phyloP scores from a whole-genome alignment of 768 basidiomycete genomes.

The Suillus sp. region DNA sequence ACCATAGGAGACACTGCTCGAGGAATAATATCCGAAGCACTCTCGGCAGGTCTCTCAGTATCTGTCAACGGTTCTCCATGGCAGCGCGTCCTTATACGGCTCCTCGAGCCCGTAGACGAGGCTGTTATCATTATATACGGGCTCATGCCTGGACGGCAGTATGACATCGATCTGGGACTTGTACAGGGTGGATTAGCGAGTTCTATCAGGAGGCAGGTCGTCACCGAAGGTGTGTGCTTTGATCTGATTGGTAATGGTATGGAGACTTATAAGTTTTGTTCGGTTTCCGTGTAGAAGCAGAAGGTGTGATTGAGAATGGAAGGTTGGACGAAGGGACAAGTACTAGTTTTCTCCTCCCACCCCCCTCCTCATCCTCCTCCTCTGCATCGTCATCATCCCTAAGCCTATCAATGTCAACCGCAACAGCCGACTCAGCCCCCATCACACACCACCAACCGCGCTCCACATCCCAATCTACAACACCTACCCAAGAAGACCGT shows the following conservation, averaged over 20 bases:
- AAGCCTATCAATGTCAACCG: constrained; percentile 25
- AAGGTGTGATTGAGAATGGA: constrained; percentile 28
- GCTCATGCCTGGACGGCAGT: constrained; percentile 84
- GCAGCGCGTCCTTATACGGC: constrained; percentile 77
- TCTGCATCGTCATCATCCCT: constrained; percentile 39
- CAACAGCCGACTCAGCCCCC: constrained; percentile 31
- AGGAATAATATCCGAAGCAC: constrained; percentile 62
- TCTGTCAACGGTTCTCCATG: constrained; percentile 80
- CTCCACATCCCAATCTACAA: constrained; percentile 25
- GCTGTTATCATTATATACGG: constrained; percentile 92
- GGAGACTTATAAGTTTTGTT: constrained; percentile 15
- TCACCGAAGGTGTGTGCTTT: constrained; percentile 55
- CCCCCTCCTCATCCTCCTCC: constrained; percentile 2
- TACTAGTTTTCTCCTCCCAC: constrained; percentile 6
- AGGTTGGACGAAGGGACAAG: constrained; percentile 20
- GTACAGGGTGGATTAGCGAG: constrained; percentile 57
- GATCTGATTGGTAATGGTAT: constrained; percentile 4
- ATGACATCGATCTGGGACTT: constrained; percentile 84
- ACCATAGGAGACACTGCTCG: constrained; percentile 37
- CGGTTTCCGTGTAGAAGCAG: constrained; percentile 18
- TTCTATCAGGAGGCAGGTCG: constrained; percentile 61
- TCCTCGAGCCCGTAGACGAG: constrained; percentile 81
- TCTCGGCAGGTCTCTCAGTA: constrained; percentile 67
- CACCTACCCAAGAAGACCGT: constrained; percentile 63
- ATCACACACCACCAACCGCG: constrained; percentile 27